Evolutionary conservation across 345 rosid genomes (phyloP), one percentile per base, ranked within the genome.

Genomic region (Eutrema japonicum): DNA sequence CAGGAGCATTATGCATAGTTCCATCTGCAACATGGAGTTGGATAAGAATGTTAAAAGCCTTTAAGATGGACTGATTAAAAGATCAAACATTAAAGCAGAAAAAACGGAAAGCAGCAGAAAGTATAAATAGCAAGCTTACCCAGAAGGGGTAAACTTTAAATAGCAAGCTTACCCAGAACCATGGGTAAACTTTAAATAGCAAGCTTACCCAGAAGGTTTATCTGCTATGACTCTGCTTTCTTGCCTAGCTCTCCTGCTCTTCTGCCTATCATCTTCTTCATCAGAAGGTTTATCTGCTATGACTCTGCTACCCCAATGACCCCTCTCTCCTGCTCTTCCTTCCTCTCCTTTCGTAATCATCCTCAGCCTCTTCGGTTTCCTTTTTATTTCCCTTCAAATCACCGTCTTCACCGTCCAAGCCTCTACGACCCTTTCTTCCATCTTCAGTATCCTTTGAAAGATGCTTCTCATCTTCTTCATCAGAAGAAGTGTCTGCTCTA

Each of bases 1-100:
- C 84, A 95, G 74, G 6, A 92, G 90, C 99, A 95, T 92, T 50
- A 90, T 73, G 77, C 98, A 88, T 29, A 95, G 82, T 79, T 92
- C 98, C 99, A 90, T 95, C 97, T 95, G 73, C 86, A 83, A 75
- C 16, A 16, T 16, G 16, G 0, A 16, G 16, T 45, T 52, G 61
- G 70, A 56, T 10, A 58, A 46, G 55, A 74, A 27, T 7, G 12
- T 52, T 57, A 38, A 3, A 33, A 76, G 58, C 7, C 27, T 29
- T 30, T 14, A 30, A 50, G 42, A 59, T 49, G 41, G 41, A 38
- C n/a, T 37, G 26, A 14, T 26, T 22, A 18, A 18, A 18, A 18
- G 13, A 54, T 16, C 42, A 61, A 37, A 53, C 56, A 64, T 3
- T 64, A 33, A 13, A 45, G 45, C 45, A 73, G 10, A 18, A 16